Conservation (phyloP, 1,139 yeast species). For the Meyerozyma elateridarum region DNA sequence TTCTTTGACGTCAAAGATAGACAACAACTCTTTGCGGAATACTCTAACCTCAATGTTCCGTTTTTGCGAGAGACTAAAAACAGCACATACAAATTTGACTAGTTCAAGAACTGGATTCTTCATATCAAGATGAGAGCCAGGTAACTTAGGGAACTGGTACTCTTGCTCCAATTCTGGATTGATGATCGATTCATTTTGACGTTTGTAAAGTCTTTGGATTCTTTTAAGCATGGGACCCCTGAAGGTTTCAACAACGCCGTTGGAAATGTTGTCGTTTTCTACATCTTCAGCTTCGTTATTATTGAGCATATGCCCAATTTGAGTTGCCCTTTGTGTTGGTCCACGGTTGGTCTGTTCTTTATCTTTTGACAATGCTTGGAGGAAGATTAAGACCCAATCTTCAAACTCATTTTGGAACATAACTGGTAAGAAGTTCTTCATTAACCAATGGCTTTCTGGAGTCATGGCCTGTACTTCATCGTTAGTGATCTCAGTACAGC, state of each 20-base stretch:
- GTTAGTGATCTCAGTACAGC: conserved; percentile 55
- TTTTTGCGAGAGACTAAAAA: conserved; percentile 60
- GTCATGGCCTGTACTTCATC: conserved; percentile 54
- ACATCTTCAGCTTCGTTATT: conserved; percentile 37
- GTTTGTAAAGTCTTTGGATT: conserved; percentile 56
- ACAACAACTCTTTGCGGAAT: conserved; percentile 68
- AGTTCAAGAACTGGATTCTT: conserved; percentile 76
- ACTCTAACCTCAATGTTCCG: conserved; percentile 70
- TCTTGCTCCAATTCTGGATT: conserved; percentile 62
- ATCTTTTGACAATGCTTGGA: conserved; percentile 62
- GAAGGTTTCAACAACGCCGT: conserved; percentile 46
- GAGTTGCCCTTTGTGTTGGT: conserved; percentile 60
- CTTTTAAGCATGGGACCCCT: conserved; percentile 64
- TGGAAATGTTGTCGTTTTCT: conserved; percentile 19
- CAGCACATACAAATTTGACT: conserved; percentile 70
- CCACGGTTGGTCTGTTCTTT: conserved; percentile 42
- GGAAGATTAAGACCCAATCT: conserved; percentile 76
- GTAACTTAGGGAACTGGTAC: conserved; percentile 65
- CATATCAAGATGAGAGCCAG: conserved; percentile 62
- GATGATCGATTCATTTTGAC: conserved; percentile 69
- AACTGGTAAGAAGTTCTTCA: conserved; percentile 67
- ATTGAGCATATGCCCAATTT: conserved; percentile 50
- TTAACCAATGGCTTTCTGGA: conserved; percentile 75
- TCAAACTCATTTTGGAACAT: conserved; percentile 78
- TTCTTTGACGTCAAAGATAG: conserved; percentile 74